Evolutionary conservation across 2,329 filamentous ascomycete species (phyloP), one percentile per base, ranked within the genome.

Genomic region (Aspergillus pseudonomiae): DNA sequence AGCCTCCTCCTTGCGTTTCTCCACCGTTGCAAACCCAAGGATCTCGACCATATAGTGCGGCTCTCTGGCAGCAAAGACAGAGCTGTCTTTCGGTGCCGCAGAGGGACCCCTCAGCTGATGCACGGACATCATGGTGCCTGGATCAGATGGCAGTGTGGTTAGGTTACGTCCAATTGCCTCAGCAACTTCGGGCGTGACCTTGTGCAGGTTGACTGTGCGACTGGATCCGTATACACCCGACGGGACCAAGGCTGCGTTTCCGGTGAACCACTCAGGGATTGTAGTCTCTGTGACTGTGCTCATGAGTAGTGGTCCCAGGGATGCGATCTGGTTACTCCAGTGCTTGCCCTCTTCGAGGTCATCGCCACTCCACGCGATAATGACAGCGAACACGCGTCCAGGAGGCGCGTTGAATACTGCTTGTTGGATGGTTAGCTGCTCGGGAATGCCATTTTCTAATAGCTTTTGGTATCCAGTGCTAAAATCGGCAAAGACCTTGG

Each of bases 21-120:
- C 14, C 12, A 24, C 50, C 1, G 16, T 53, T 12, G 55, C 54
- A 19, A 43, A 68, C 9, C 56, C 60, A 3, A 68, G 14, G 30
- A 70, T 60, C 57, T 71, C 70, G 2, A 72, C 28, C 65, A 70
- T 64, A 34, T 61, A 69, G 57, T 72, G 70, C 6, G 67, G 67
- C 30, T 71, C 62, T 3, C 68, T 57, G 1, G 66, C 28, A 3
- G 7, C 57, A 60, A 71, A 72, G 0, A 72, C 66, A 2, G 61
- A 59, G 5, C 62, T 30, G 5, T 6, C 19, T 9, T 41, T 63
- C 14, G 43, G 52, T 50, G 12, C 12, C 1, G 64, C 63, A 1
- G 69, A 70, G 6, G 57, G 48, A 0, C 64, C 68, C 1, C 70
- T 61, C 6, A 71, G 45, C 52, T 71, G 53, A 55, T 72, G 70